Conservation (phyloP, 805 yeast genomes). For the Wickerhamia fluorescens region DNA sequence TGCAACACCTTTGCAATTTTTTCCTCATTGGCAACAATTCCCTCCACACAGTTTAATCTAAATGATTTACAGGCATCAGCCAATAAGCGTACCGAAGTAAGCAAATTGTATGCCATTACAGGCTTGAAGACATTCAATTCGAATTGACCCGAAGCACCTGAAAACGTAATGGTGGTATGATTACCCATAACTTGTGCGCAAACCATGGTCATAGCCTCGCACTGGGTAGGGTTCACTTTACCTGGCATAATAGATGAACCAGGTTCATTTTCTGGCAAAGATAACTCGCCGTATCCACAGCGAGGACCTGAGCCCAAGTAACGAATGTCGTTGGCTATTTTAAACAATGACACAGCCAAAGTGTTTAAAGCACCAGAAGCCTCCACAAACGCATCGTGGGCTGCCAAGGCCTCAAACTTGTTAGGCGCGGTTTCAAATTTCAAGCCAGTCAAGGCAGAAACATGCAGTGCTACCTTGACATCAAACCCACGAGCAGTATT, state of each 20-base stretch:
- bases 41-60: constrained; percentile 32
- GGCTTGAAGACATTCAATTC: constrained; percentile 37
- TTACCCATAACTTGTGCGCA: constrained; percentile 35
- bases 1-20: constrained; percentile 30
- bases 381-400: constrained; percentile 34
- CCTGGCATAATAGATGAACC: constrained; percentile 39
- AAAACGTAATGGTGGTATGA: constrained; percentile 31
- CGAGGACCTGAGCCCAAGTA: constrained; percentile 36
- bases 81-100: constrained; percentile 27
- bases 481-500: constrained; percentile 33
- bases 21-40: constrained; percentile 29
- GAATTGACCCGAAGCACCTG: constrained; percentile 35
- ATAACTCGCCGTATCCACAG: constrained; percentile 35
- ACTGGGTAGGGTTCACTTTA: constrained; percentile 35
- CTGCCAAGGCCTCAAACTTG: constrained; percentile 36
- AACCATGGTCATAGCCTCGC: constrained; percentile 36
- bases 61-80: constrained; percentile 29
- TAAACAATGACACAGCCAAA: constrained; percentile 30
- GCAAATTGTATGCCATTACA: constrained; percentile 31
- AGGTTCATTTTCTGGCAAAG: constrained; percentile 34
- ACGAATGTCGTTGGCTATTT: constrained; percentile 34
- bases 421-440: constrained; percentile 31
- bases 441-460: constrained; percentile 26
- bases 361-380: constrained; percentile 36
- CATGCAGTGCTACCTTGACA: constrained; percentile 26